Evolutionary conservation across 495 filamentous ascomycete genomes (phyloP).

Genomic region (Pseudoneurospora amorphoporcata): DNA sequence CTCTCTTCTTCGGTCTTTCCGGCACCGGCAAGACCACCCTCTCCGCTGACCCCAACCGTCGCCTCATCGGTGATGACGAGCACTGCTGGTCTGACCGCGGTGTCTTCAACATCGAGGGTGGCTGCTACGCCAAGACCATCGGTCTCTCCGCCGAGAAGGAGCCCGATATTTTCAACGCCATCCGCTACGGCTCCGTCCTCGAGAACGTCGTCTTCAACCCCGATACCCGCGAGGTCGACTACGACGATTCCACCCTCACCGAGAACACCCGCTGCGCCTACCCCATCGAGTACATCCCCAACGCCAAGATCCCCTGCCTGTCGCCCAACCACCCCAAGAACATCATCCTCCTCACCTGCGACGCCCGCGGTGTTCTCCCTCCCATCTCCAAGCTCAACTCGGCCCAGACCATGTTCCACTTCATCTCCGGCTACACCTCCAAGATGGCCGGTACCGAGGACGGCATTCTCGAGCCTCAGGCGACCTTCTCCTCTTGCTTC

Average conservation of each 20-base stretch:
- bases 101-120: constrained; percentile 99
- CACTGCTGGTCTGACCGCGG: constrained; percentile 97
- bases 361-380: constrained; percentile 92
- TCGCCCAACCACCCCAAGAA: constrained; percentile 82
- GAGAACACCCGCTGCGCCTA: constrained; percentile 99
- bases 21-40: constrained; percentile 98
- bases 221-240: constrained; percentile 79
- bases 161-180: constrained; percentile 94
- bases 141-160: constrained; percentile 97
- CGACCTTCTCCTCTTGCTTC: constrained; percentile 99
- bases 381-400: constrained; percentile 95
- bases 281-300: constrained; percentile 96
- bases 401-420: constrained; percentile 99
- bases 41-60: constrained; percentile 92
- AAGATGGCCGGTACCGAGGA: constrained; percentile 99
- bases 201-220: constrained; percentile 99
- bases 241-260: constrained; percentile 87
- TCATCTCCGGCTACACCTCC: constrained; percentile 98
- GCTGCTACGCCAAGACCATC: constrained; percentile 98
- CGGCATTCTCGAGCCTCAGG: constrained; percentile 90
- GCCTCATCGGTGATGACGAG: constrained; percentile 96
- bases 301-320: constrained; percentile 95
- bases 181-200: constrained; percentile 91
- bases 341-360: constrained; percentile 96
- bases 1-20: constrained; percentile 97